Evolutionary conservation across 148 eudicot species (phyloP), one percentile per base, ranked within the genome.

Genomic region (Agrostemma githago): DNA sequence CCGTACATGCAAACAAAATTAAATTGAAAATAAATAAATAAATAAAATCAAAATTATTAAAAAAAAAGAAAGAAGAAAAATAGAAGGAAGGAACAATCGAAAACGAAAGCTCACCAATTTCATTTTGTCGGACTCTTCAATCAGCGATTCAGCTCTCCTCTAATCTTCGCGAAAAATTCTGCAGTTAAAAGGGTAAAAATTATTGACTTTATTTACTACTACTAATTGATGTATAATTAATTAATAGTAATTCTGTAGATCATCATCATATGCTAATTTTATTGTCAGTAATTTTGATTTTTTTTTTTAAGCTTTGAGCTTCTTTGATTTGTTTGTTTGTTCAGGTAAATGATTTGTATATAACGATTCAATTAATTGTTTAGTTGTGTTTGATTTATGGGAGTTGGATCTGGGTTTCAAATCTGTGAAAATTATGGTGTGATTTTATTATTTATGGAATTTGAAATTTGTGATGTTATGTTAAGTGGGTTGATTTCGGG

Each of bases 51-150:
- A 12, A 71, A 68, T 74, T 40, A 40, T 68, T 3, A 2, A 62
- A 61, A 21, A 69, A 7, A 73, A 26, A 20, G 51, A 72, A 12
- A 66, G 57, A 76, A 68, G 73, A 57, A 51, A 51, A 21, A 16
- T n/a, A 26, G 75, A 79, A 79, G 72, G 46, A 26, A 26, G 69
- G 69, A 79, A 71, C 53, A 61, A 70, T 39, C 44, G 79, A 67
- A 80, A 80, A 60, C 10, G 70, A 72, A 76, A 80, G 38, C 76
- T 72, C 77, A 76, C 73, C 76, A 76, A 76, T 76, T 72, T 41
- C 56, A 68, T 80, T 80, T 76, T 76, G 64, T 76, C 79, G 19
- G 58, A 74, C 53, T 79, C 71, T 20, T 57, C 56, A 51, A 63
- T 21, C 70, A 38, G 9, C 42, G 34, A 26, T 26, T 26, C 34